Percentiles rank a stretch among this genome's conserved stretches.
Evolutionary conservation across 1,284 basidiomycete genomes (phyloP).

Genomic region (Amylostereum chailletii): DNA sequence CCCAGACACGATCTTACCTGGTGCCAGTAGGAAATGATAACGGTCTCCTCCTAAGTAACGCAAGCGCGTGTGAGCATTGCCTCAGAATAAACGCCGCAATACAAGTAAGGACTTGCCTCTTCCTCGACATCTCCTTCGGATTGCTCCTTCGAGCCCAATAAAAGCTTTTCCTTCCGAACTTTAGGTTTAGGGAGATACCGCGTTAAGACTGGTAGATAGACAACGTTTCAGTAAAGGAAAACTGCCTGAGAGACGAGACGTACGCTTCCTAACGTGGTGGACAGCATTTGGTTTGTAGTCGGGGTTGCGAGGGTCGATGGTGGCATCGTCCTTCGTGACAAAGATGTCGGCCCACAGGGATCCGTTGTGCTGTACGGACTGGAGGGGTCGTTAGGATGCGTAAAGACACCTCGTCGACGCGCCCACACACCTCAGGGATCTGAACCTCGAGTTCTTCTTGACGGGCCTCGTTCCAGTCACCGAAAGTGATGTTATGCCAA

Average conservation of each 20-base stretch:
- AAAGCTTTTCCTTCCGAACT: constrained; percentile 75
- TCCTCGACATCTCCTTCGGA: constrained; percentile 25
- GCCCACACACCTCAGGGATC: constrained; percentile 56
- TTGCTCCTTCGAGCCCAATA: constrained; percentile 44
- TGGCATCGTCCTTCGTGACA: constrained; percentile 59
- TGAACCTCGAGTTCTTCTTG: constrained; percentile 59
- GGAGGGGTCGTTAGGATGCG: constrained; percentile 1
- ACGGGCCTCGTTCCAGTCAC: constrained; percentile 68
- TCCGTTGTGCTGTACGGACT: constrained; percentile 76
- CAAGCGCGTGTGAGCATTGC: constrained; percentile 2
- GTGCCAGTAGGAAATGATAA: constrained; percentile 81
- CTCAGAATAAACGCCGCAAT: not conserved
- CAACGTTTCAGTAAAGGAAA: constrained; percentile 2
- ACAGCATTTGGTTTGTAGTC: constrained; percentile 49
- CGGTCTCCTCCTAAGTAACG: constrained; percentile 31
- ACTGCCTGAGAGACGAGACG: constrained; percentile 18
- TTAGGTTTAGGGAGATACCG: constrained; percentile 71
- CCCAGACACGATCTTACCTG: constrained; percentile 29
- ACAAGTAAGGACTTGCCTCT: constrained; percentile 23
- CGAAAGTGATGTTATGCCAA: constrained; percentile 81
- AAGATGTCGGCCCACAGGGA: constrained; percentile 84
- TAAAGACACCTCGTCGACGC: constrained; percentile 1
- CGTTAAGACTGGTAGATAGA: constrained; percentile 58
- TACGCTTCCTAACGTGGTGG: constrained; percentile 77
- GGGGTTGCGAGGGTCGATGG: constrained; percentile 50